A percentile compares a stretch with the other conserved stretches of the same genome.
These are phyloP conservation scores for Lantana camara DNA, from an alignment of 257 asterid species.

Conservation along the genomic window DNA sequence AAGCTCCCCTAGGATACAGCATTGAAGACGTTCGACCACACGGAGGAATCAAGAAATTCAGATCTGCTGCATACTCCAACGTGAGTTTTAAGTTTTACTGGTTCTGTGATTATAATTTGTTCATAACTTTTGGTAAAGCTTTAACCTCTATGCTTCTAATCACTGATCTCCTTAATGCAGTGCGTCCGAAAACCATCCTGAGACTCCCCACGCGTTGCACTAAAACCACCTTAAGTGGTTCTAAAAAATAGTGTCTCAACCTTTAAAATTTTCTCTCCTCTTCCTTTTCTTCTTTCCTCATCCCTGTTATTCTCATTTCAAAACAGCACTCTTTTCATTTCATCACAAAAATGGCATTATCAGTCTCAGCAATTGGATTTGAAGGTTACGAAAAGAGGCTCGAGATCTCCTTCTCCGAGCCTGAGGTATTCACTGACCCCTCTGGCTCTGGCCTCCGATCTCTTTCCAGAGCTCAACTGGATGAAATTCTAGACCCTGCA, in stretches of 20 bases:
- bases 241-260: slow-evolving; percentile 30
- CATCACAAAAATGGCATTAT: slow-evolving; percentile 56
- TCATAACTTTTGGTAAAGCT: background rate
- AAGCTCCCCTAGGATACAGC: slow-evolving; percentile 92
- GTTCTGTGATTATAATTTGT: background rate
- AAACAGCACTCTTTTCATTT: slow-evolving; percentile 17
- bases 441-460: slow-evolving; percentile 58
- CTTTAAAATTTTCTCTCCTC: slow-evolving; percentile 20
- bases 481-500: slow-evolving; percentile 69
- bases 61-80: slow-evolving; percentile 98
- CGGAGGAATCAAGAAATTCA: slow-evolving; percentile 93
- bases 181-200: slow-evolving; percentile 91
- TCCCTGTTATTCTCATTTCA: slow-evolving; percentile 36
- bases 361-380: slow-evolving; percentile 74
- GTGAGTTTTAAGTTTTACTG: slow-evolving; percentile 41
- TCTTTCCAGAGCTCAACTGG: slow-evolving; percentile 62
- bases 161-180: slow-evolving; percentile 39
- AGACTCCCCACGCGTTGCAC: slow-evolving; percentile 31
- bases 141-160: slow-evolving; percentile 2
- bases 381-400: slow-evolving; percentile 91
- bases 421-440: slow-evolving; percentile 53
- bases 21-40: slow-evolving; percentile 92
- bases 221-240: slow-evolving; percentile 41
- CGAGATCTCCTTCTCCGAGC: slow-evolving; percentile 61
- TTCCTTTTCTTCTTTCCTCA: slow-evolving; percentile 36